A percentile compares a stretch with the other conserved stretches of the same genome.
These are phyloP conservation scores for Ceriops zippeliana DNA, from an alignment of 345 rosid species.

Conservation along the genomic window DNA sequence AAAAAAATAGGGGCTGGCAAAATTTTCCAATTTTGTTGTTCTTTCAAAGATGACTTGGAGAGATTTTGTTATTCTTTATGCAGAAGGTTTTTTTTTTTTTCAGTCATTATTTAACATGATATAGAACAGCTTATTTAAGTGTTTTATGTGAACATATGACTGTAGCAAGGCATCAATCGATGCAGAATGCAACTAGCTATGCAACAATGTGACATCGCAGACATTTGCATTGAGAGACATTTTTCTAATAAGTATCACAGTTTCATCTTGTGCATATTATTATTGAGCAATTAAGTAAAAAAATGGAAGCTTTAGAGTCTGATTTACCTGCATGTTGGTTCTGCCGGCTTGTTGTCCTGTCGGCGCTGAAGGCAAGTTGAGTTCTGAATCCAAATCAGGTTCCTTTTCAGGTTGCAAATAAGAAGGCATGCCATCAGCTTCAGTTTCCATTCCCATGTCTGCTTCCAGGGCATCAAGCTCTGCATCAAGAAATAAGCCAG, in stretches of 20 bases:
- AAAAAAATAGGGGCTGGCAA: no score
- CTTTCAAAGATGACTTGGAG: no score
- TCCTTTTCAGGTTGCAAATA: slow-evolving; percentile 93
- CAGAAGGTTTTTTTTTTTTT: no score
- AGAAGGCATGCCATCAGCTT: slow-evolving; percentile 83
- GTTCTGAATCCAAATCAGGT: slow-evolving; percentile 63
- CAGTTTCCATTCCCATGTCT: slow-evolving; percentile 92
- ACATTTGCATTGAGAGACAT: no score
- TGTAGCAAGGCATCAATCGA: background rate
- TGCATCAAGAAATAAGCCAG: slow-evolving; percentile 23
- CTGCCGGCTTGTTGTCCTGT: slow-evolving; percentile 54
- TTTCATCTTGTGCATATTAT: background rate
- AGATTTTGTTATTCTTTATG: no score
- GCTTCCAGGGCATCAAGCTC: slow-evolving; percentile 97
- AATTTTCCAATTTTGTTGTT: no score
- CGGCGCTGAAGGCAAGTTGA: slow-evolving; percentile 86
- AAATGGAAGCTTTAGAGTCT: background rate
- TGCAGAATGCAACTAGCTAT: no score
- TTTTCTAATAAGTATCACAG: no score
- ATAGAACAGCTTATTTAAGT: no score
- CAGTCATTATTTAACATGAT: no score
- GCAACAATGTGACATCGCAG: background rate
- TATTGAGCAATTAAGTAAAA: background rate
- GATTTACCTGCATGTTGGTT: slow-evolving; percentile 59
- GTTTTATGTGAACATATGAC: no score